These are phyloP conservation scores for Acmispon strigosus DNA, from an alignment of 306 rosid genomes.

Conservation along the genomic window DNA sequence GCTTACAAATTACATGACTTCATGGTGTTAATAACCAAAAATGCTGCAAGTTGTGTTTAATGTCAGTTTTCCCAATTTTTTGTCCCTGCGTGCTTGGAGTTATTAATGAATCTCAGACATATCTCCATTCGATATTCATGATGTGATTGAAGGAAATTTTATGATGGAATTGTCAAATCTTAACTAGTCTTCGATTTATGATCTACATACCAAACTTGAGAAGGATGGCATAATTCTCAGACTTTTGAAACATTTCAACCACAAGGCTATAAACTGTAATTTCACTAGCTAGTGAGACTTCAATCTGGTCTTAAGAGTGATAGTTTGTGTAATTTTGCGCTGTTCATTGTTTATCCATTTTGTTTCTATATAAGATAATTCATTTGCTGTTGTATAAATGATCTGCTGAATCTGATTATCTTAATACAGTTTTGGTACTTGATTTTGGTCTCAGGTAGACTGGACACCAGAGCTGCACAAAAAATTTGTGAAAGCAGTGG, in stretches of 20 bases:
- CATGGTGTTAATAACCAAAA: not conserved
- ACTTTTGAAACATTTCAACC: not conserved
- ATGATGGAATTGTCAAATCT: not conserved
- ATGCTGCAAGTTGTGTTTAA: not conserved
- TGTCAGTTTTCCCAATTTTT: not conserved
- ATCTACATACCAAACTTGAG: too few relatives aligned
- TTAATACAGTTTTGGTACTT: constrained; percentile 14
- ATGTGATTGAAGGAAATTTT: not conserved
- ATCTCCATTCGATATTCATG: not conserved
- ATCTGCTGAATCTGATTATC: constrained; percentile 10
- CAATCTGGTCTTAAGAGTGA: not conserved
- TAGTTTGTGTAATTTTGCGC: not conserved
- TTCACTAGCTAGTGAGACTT: not conserved
- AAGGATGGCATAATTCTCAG: too few relatives aligned
- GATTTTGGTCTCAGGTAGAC: constrained; percentile 64
- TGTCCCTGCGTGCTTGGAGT: not conserved
- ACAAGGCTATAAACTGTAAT: not conserved
- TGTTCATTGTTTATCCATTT: not conserved
- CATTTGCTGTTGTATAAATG: not conserved
- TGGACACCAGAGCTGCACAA: constrained; percentile 93
- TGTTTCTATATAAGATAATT: not conserved
- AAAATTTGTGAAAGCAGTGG: constrained; percentile 85
- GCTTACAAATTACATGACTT: not conserved
- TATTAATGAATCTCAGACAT: not conserved
- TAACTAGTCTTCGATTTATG: not conserved